Percentiles rank a stretch among this genome's conserved stretches.
Evolutionary conservation across 140 eudicot species (phyloP).

Genomic region (Stevia rebaudiana): DNA sequence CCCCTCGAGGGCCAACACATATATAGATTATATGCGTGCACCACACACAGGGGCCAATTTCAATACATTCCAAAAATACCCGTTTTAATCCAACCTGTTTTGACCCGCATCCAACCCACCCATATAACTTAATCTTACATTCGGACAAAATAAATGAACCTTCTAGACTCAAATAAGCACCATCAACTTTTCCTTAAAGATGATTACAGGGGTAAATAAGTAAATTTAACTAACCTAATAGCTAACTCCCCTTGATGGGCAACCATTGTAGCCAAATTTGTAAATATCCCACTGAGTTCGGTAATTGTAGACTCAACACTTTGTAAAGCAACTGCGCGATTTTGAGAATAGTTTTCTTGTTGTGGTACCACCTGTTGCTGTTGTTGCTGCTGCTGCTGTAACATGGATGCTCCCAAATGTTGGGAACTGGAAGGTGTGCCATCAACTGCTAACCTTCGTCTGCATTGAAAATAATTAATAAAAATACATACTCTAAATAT

Average conservation of each 20-base stretch:
- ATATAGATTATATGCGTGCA: too few relatives aligned
- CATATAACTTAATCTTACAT: not conserved
- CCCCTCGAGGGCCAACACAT: too few relatives aligned
- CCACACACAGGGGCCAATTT: too few relatives aligned
- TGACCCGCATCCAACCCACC: too few relatives aligned
- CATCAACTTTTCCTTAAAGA: not conserved
- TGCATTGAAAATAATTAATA: constrained; percentile 22
- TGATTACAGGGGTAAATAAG: not conserved
- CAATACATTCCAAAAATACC: not conserved
- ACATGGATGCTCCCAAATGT: constrained; percentile 58
- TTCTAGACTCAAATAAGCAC: not conserved
- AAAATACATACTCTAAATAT: not conserved
- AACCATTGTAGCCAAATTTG: constrained; percentile 88
- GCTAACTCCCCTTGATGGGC: constrained; percentile 89
- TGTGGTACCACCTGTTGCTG: constrained; percentile 78
- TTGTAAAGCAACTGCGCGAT: constrained; percentile 69
- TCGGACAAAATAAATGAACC: not conserved
- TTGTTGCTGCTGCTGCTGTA: too few relatives aligned
- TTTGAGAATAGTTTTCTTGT: constrained; percentile 50
- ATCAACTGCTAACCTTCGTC: constrained; percentile 68
- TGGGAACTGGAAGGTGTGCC: constrained; percentile 39
- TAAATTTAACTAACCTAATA: constrained; percentile 59
- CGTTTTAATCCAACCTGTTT: not conserved
- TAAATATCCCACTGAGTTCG: constrained; percentile 76
- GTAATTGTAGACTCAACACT: constrained; percentile 87